Percentiles rank a stretch among this genome's conserved stretches.
These are phyloP conservation scores for Immersiporthe knoxdaviesiana DNA, from an alignment of 2,329 filamentous ascomycete genomes.

Conservation along the genomic window DNA sequence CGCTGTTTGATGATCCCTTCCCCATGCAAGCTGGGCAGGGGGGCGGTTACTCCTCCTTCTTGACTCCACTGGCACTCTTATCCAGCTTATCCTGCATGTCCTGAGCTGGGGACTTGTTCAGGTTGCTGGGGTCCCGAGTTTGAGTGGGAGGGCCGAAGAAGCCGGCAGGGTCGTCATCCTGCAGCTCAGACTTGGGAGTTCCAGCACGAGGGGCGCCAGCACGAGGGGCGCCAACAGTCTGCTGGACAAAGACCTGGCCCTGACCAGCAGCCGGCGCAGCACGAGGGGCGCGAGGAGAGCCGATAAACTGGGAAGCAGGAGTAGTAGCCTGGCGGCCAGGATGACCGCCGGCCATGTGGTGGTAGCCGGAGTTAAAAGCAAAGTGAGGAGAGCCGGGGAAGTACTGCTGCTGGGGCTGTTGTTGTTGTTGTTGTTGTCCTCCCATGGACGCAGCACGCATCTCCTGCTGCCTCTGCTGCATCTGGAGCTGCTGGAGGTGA, in stretches of 20 bases:
- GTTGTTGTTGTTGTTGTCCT: neutral
- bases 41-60: neutral
- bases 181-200: neutral
- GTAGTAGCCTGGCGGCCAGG: neutral
- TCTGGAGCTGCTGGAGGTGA: slow-evolving; percentile 6
- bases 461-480: neutral
- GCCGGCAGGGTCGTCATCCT: slow-evolving; percentile 8
- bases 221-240: neutral
- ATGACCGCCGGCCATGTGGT: neutral
- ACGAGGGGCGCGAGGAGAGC: neutral
- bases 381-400: neutral
- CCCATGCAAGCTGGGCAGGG: neutral
- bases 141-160: neutral
- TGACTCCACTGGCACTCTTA: neutral
- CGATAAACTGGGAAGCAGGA: neutral
- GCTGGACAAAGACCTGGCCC: neutral
- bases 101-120: neutral
- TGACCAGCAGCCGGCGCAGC: neutral
- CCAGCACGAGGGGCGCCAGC: neutral
- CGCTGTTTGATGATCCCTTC: neutral
- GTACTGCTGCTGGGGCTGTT: neutral
- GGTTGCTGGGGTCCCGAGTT: neutral
- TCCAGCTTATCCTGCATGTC: neutral
- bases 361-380: neutral
- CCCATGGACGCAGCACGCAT: neutral